These are phyloP conservation scores for Triticum turgidum DNA, from an alignment of 176 grass and related monocot genomes.

Conservation along the genomic window DNA sequence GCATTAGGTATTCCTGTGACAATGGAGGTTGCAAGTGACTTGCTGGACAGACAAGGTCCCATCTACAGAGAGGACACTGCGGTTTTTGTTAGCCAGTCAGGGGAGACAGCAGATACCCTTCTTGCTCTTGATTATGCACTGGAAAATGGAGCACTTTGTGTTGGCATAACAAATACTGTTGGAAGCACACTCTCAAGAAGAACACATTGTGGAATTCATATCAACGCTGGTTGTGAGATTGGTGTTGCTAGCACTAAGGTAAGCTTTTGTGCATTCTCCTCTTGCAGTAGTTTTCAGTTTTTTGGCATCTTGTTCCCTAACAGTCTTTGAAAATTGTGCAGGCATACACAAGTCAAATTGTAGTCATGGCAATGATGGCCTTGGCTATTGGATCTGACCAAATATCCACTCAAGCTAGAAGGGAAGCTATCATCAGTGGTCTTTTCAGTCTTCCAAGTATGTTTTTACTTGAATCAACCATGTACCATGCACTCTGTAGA, in stretches of 20 bases:
- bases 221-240: conserved; percentile 97
- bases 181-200: conserved; percentile 86
- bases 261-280: conserved; percentile 7
- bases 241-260: conserved; percentile 99
- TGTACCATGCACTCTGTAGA: not conserved
- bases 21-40: conserved; percentile 88
- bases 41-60: conserved; percentile 79
- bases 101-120: conserved; percentile 96
- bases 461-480: not conserved
- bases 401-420: conserved; percentile 84
- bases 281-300: not conserved
- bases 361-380: conserved; percentile 95
- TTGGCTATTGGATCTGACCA: conserved; percentile 91
- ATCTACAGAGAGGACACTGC: conserved; percentile 89
- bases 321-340: conserved; percentile 21
- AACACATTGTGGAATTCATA: conserved; percentile 95
- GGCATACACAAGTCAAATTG: conserved; percentile 98
- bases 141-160: conserved; percentile 80
- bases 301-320: conserved; percentile 10
- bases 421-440: conserved; percentile 60
- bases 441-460: conserved; percentile 74
- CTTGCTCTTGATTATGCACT: conserved; percentile 92
- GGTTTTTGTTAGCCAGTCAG: conserved; percentile 97
- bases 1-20: conserved; percentile 78
- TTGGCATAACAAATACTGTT: conserved; percentile 97